Percentiles rank a stretch among this genome's conserved stretches.
Conservation (phyloP, 2,329 filamentous ascomycete species). For the Magnaporthiopsis rhizophila region DNA sequence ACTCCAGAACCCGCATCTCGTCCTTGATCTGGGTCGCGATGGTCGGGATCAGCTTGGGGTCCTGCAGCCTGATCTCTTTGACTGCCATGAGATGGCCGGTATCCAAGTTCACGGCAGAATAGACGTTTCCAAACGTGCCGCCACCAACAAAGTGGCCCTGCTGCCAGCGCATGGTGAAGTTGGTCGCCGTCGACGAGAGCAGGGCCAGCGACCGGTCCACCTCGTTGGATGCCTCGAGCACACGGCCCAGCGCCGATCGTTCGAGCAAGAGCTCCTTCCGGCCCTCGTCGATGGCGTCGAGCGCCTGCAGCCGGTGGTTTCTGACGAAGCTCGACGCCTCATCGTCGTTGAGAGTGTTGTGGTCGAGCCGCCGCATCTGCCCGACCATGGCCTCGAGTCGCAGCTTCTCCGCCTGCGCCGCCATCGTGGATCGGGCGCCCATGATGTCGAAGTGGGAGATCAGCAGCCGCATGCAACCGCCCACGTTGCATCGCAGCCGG, state of each 20-base stretch:
- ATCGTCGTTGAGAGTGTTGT: constrained; percentile 73
- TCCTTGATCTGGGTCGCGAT: constrained; percentile 92
- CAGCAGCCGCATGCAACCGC: constrained; percentile 92
- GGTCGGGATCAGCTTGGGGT: constrained; percentile 89
- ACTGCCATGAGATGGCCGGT: constrained; percentile 96
- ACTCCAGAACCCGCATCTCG: constrained; percentile 93
- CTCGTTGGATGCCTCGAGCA: constrained; percentile 90
- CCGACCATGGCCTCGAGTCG: constrained; percentile 72
- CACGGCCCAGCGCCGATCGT: constrained; percentile 78
- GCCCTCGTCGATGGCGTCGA: constrained; percentile 68
- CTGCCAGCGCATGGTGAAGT: constrained; percentile 94
- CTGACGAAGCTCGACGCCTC: constrained; percentile 70
- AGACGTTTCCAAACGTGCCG: constrained; percentile 95
- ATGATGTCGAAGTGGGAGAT: constrained; percentile 99
- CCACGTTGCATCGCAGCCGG: constrained; percentile 76
- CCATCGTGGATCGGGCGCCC: constrained; percentile 87
- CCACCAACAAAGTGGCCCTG: constrained; percentile 98
- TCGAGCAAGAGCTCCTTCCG: constrained; percentile 76
- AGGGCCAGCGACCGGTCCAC: constrained; percentile 92
- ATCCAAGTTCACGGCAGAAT: constrained; percentile 94
- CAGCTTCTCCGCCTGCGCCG: constrained; percentile 89
- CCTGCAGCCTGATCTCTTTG: constrained; percentile 95
- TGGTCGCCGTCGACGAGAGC: constrained; percentile 87
- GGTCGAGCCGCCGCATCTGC: constrained; percentile 62
- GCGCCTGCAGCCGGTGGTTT: constrained; percentile 64